phyloP scores from a whole-genome alignment of 108 stramenopile genomes.

The Skeletonema potamos region DNA sequence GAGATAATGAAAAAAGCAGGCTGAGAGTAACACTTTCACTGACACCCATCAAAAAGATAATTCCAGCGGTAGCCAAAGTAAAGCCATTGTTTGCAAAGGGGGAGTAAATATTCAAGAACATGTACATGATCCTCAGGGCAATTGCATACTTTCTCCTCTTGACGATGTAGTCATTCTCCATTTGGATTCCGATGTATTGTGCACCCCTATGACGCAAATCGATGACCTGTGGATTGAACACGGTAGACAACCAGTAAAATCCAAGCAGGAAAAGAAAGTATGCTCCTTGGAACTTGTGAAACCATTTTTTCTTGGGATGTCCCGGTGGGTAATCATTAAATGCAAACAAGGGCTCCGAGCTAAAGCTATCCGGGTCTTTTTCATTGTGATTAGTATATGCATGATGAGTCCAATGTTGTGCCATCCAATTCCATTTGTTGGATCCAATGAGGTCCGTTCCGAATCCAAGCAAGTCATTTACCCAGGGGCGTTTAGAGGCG shows the following conservation, averaged over 20 bases:
- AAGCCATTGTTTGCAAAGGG: conserved; percentile 61
- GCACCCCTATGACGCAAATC: conserved; percentile 78
- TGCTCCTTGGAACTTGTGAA: conserved; percentile 79
- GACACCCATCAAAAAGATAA: conserved; percentile 80
- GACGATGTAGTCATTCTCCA: conserved; percentile 78
- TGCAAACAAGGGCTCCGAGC: conserved; percentile 83
- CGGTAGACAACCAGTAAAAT: conserved; percentile 80
- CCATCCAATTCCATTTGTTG: conserved; percentile 88
- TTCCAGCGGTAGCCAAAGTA: conserved; percentile 36
- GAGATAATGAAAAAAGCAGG: conserved; percentile 85
- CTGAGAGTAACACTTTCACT: conserved; percentile 71
- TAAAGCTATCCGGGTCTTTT: conserved; percentile 83
- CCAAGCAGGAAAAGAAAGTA: conserved; percentile 69
- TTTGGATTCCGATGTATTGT: conserved; percentile 55
- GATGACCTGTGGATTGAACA: conserved; percentile 81
- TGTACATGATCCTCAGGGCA: conserved; percentile 58
- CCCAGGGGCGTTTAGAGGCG: conserved; percentile 72
- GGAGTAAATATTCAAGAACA: conserved; percentile 65
- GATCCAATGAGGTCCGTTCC: conserved; percentile 90
- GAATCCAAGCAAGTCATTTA: conserved; percentile 84
- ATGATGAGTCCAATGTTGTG: conserved; percentile 91
- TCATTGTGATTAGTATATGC: conserved; percentile 81
- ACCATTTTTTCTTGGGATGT: conserved; percentile 64
- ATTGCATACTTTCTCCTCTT: conserved; percentile 69
- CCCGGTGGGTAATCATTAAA: conserved; percentile 82